Evolutionary conservation across 2,329 filamentous ascomycete species (phyloP).

Genomic region (Capronia coronata): DNA sequence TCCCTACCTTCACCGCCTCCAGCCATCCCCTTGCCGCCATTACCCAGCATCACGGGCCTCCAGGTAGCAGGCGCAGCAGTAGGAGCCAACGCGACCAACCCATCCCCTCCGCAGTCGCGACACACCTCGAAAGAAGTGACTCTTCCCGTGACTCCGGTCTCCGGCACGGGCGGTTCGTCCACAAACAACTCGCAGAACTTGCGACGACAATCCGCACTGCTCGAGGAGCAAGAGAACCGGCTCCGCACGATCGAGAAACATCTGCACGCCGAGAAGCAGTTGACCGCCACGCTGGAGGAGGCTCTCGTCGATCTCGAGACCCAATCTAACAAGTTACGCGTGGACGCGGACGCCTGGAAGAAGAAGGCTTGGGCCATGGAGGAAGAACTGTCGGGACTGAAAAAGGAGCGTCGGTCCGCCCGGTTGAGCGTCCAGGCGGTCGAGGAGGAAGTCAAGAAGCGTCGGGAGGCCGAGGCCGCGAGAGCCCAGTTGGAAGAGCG

Average conservation of each 20-base stretch:
- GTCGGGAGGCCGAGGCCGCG: conserved; percentile 82
- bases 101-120: conserved; percentile 56
- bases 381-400: conserved; percentile 49
- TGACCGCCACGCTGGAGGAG: conserved; percentile 91
- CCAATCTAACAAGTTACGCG: conserved; percentile 84
- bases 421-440: conserved; percentile 74
- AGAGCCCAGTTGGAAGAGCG: conserved; percentile 84
- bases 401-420: conserved; percentile 54
- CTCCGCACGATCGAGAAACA: conserved; percentile 97
- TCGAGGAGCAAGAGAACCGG: conserved; percentile 90
- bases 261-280: conserved; percentile 88
- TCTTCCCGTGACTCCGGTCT: conserved; percentile 18
- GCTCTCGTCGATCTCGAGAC: conserved; percentile 88
- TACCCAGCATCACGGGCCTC: conserved; percentile 57
- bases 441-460: conserved; percentile 91
- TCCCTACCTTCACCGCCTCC: conserved; percentile 90
- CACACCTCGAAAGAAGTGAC: conserved; percentile 75
- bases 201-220: conserved; percentile 56
- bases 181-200: conserved; percentile 35
- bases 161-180: conserved; percentile 18
- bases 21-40: conserved; percentile 87
- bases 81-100: conserved; percentile 47
- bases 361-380: conserved; percentile 76
- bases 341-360: conserved; percentile 83
- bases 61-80: conserved; percentile 40